A percentile compares a stretch with the other conserved stretches of the same genome.
Conservation (phyloP, 371 early-diverging fungal species). For the Cladochytrium tenue region DNA sequence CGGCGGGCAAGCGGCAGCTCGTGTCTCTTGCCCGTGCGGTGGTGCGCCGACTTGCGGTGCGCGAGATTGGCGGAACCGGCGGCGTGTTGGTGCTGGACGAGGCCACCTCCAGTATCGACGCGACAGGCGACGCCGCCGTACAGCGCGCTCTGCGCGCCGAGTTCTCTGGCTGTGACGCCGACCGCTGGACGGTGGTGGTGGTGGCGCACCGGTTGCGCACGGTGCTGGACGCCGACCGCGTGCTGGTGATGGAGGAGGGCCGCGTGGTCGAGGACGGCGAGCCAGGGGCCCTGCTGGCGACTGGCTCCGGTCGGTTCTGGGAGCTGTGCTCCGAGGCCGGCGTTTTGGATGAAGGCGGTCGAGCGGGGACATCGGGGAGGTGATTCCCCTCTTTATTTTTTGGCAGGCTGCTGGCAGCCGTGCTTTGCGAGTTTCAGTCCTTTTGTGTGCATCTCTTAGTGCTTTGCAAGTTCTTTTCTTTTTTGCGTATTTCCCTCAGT, state of each 20-base stretch:
- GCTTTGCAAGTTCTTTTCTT: too few species aligned
- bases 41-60: too few species aligned
- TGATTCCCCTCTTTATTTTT: too few species aligned
- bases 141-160: conserved; percentile 71
- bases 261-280: conserved; percentile 39
- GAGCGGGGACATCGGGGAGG: too few species aligned
- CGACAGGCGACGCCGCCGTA: conserved; percentile 64
- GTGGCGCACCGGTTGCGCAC: conserved; percentile 46
- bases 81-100: conserved; percentile 55
- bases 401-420: too few species aligned
- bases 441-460: too few species aligned
- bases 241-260: conserved; percentile 47
- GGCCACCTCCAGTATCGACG: conserved; percentile 54
- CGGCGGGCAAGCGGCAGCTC: conserved; percentile 42
- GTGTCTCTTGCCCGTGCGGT: conserved; percentile 55
- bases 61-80: conserved; percentile 10
- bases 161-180: too few species aligned
- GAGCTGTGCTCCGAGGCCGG: conserved; percentile 10
- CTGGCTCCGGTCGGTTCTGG: conserved; percentile 8
- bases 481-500: too few species aligned
- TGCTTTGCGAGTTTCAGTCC: too few species aligned
- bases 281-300: conserved; percentile 22
- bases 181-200: conserved; percentile 16
- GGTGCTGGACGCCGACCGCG: conserved; percentile 43
- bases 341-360: too few species aligned